Evolutionary conservation across 495 filamentous ascomycete species (phyloP).

Genomic region (Penicillium steckii): DNA sequence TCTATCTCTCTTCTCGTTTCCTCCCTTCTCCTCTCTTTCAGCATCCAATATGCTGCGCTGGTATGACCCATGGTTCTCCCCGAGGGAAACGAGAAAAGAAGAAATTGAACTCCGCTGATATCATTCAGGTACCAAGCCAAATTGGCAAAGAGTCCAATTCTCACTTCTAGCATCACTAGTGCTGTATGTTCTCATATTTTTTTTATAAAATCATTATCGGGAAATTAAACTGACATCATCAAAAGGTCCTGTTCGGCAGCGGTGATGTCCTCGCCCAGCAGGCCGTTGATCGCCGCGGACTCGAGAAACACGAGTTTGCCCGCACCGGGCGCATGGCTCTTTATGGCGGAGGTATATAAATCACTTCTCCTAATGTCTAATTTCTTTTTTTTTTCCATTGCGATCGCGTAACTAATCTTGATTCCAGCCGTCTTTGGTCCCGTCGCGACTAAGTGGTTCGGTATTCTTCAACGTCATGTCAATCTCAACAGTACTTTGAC

Average conservation of each 20-base stretch:
- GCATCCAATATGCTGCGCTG: slow-evolving; percentile 42
- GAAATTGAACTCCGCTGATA: too few relatives aligned
- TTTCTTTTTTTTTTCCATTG: slow-evolving; percentile 4
- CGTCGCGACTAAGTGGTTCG: slow-evolving; percentile 85
- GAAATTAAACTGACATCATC: too few relatives aligned
- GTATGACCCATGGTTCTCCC: slow-evolving; percentile 22
- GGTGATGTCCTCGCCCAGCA: slow-evolving; percentile 95
- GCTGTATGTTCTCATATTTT: too few relatives aligned
- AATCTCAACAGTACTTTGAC: slow-evolving; percentile 59
- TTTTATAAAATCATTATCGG: too few relatives aligned
- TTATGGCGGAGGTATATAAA: slow-evolving; percentile 79
- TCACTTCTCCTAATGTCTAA: slow-evolving; percentile 1
- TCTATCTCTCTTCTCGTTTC: slow-evolving; percentile 1
- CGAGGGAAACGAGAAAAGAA: slow-evolving; percentile 2
- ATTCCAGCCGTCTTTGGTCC: slow-evolving; percentile 81
- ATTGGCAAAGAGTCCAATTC: slow-evolving; percentile 75
- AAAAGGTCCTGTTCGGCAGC: slow-evolving; percentile 86
- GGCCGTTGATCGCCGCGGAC: slow-evolving; percentile 76
- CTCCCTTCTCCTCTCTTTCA: slow-evolving; percentile 1
- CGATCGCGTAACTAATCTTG: slow-evolving; percentile 4
- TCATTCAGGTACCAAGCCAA: slow-evolving; percentile 79
- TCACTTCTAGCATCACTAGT: slow-evolving; percentile 87
- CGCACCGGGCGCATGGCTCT: slow-evolving; percentile 87
- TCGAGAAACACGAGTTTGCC: slow-evolving; percentile 74
- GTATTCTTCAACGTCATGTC: slow-evolving; percentile 70